Base-by-base conservation (phyloP, 768 basidiomycete species). In the Leccinum ochraceum region DNA sequence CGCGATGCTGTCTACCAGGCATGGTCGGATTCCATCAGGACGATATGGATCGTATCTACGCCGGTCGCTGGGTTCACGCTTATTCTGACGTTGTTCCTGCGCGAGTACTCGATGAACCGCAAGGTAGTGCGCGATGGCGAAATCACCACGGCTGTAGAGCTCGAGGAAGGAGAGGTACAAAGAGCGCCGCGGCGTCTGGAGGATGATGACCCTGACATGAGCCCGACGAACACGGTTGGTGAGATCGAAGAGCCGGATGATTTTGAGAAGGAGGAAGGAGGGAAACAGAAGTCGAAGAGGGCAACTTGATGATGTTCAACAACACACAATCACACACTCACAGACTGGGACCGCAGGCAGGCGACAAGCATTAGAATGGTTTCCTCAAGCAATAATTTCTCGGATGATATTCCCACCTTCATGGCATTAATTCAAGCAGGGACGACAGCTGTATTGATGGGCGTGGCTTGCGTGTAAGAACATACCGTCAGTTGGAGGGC, bases 31-130 rank as follows among this genome's bases (percentile, higher is more conserved):
- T 83, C 88, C 2, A 85, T 90, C 46, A 79, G 79, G 65, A 75
- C 66, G 52, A 86, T 91, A 49, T 91, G 89, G 88, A 63, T 86
- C 46, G 82, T 86, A 24, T 79, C 79, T 71, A 83, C 85, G 11
- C 86, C 88, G 0, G 71, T 90, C 22, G 22, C 81, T 14, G 86
- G 83, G 13, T 76, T 77, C 46, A 77, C 80, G 28, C 79, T 89
- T 65, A 63, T 89, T 24, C 62, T 80, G 60, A 68, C 81, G 14
- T 67, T 90, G 26, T 81, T 88, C 22, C 22, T 22, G 22, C 22
- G 22, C 51, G 77, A 78, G 36, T 90, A 91, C 70, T 80, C 86
- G 20, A 75, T 91, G 34, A 74, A 84, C 49, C 80, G 87, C 3
- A 79, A 77, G 44, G 73, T 80, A 13, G 78, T 86, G 11, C 78